Evolutionary conservation across 441 rosid genomes (phyloP).

Genomic region (Croton laevigatus): DNA sequence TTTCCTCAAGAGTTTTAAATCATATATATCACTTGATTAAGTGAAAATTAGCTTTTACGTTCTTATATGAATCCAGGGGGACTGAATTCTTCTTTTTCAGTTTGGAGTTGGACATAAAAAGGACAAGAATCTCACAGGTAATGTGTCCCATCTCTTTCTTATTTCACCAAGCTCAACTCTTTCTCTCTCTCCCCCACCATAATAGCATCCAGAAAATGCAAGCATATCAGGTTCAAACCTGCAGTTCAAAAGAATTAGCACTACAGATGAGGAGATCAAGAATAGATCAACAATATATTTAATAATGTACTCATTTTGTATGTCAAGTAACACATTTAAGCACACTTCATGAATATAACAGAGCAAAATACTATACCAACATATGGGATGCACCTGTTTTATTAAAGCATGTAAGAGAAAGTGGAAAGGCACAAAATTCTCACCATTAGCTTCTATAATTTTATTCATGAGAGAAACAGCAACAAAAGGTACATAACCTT

Average conservation of each 20-base stretch:
- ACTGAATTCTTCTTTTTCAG: neutral
- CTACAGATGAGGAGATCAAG: constrained; percentile 14
- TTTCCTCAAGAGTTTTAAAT: neutral
- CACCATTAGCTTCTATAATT: neutral
- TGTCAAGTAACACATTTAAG: neutral
- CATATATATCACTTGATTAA: neutral
- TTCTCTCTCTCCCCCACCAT: constrained; percentile 97
- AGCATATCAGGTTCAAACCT: constrained; percentile 99
- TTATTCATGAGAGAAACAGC: neutral
- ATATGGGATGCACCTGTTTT: neutral
- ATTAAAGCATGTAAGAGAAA: neutral
- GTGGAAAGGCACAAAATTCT: neutral
- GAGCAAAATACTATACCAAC: neutral
- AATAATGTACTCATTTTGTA: neutral
- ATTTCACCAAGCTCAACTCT: constrained; percentile 85
- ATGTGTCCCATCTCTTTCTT: constrained; percentile 92
- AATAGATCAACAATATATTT: neutral
- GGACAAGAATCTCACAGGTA: constrained; percentile 69
- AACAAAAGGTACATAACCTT: neutral
- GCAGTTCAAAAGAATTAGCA: constrained; percentile 24
- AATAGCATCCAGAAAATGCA: constrained; percentile 98
- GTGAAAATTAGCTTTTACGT: neutral
- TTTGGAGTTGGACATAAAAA: neutral
- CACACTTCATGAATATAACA: neutral
- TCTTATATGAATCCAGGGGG: neutral